Evolutionary conservation across 441 rosid genomes (phyloP).

Genomic region (Bocquillonia castaneifolia): DNA sequence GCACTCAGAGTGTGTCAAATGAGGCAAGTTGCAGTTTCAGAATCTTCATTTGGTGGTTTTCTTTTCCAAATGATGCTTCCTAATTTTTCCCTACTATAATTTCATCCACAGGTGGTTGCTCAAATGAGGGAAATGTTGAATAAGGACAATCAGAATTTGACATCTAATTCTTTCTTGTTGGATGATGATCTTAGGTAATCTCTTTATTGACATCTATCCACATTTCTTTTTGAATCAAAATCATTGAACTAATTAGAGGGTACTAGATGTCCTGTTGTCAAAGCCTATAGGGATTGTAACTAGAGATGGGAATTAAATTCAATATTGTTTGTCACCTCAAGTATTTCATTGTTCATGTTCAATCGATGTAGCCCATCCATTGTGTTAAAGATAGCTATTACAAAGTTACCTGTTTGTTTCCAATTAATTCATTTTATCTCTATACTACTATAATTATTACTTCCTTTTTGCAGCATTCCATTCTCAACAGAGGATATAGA

Average conservation of each 20-base stretch:
- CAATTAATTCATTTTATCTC: neutral
- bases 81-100: slow-evolving; percentile 12
- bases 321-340: too few species aligned
- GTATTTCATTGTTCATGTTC: neutral
- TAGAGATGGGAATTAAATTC: too few species aligned
- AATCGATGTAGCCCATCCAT: too few species aligned
- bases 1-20: slow-evolving; percentile 94
- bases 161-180: slow-evolving; percentile 84
- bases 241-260: neutral
- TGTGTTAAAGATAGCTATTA: too few species aligned
- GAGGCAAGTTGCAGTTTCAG: slow-evolving; percentile 51
- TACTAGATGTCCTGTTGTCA: neutral
- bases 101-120: slow-evolving; percentile 63
- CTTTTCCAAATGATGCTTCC: slow-evolving; percentile 11
- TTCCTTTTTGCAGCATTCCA: slow-evolving; percentile 60
- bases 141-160: slow-evolving; percentile 73
- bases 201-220: neutral
- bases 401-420: neutral
- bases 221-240: neutral
- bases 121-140: slow-evolving; percentile 80
- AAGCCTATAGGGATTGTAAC: neutral
- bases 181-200: slow-evolving; percentile 93
- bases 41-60: neutral
- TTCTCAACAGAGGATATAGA: slow-evolving; percentile 95
- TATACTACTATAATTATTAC: neutral